Base-by-base conservation (phyloP, 1,284 basidiomycete species). In the Pyrrhoderma noxium region DNA sequence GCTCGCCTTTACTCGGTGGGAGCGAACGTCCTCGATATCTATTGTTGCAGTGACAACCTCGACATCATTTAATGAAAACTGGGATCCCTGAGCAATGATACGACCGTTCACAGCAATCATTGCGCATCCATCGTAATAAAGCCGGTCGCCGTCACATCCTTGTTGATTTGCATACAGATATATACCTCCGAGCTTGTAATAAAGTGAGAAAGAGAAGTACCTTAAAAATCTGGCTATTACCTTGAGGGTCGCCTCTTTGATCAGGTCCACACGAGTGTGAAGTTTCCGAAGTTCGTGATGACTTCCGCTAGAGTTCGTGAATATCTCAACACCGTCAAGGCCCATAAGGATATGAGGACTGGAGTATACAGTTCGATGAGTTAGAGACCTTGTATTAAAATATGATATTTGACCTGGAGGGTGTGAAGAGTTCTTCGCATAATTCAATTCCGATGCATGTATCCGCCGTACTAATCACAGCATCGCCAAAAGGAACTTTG, bases 121-220 rank as follows among this genome's bases (percentile, higher is more conserved):
- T 16, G 92, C 88, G 58, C 92, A 95, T 27, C 96, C 95, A 62
- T 99, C 96, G 65, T 98, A 99, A 73, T 99, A 99, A 1, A 98
- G 74, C 22, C 95, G 81, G 64, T 99, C 95, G 2, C 96, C 95
- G 64, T 99, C 95, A 64, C 96, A 99, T 3, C 96, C 95, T 74
- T 97, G 94, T 64, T 99, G 95, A 64, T 99, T 99, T 8, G 95
- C 90, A 60, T 99, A 99, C 7, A 99, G 78, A 67, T 99, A 99
- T 47, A 98, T 82, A 3, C 96, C 95, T 18, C 95, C 96, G 27
- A 93, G 78, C 93, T 96, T 59, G 51, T 3, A 2, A 37, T 19
- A 8, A 31, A 38, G 27, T 16, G 22, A 40, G 47, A 52, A 41
- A 46, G 16, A 27, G 44, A 14, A 16, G 7, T 37, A 21, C 8